A percentile compares a stretch with the other conserved stretches of the same genome.
Evolutionary conservation across 371 early-diverging fungal species (phyloP).

Genomic region (Entomophthora muscae): DNA sequence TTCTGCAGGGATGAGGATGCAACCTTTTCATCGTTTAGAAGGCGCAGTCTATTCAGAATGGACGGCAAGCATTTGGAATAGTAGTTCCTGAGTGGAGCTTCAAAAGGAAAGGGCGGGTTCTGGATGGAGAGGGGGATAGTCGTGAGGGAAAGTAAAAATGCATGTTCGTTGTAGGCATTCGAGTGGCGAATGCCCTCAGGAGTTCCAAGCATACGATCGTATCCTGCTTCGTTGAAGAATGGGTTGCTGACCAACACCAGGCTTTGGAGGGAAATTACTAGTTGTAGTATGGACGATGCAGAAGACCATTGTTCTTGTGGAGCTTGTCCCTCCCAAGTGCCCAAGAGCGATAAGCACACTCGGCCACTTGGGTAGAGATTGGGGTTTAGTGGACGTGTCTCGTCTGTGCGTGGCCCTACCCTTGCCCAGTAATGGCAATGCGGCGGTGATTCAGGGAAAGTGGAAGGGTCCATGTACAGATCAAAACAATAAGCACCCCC

Average conservation of each 20-base stretch:
- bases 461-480: conserved; percentile 27
- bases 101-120: background rate
- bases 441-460: conserved; percentile 28
- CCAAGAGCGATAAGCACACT: conserved; percentile 28
- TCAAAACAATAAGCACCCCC: conserved; percentile 22
- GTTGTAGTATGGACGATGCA: conserved; percentile 22
- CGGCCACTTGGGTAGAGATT: conserved; percentile 18
- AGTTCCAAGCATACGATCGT: conserved; percentile 24
- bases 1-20: background rate
- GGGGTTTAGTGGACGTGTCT: conserved; percentile 4
- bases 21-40: background rate
- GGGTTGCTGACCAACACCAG: conserved; percentile 27
- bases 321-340: conserved; percentile 32
- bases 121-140: background rate
- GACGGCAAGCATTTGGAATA: background rate
- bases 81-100: background rate
- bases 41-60: background rate
- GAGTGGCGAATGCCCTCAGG: conserved; percentile 21
- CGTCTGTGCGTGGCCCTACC: background rate
- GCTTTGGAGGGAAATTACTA: conserved; percentile 28
- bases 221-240: conserved; percentile 35
- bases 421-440: conserved; percentile 24
- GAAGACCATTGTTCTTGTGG: conserved; percentile 28
- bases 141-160: conserved; percentile 22
- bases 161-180: conserved; percentile 25